A percentile compares a stretch with the other conserved stretches of the same genome.
These are phyloP conservation scores for Tetrahymena borealis DNA, from an alignment of 73 alveolate genomes.

Conservation along the genomic window DNA sequence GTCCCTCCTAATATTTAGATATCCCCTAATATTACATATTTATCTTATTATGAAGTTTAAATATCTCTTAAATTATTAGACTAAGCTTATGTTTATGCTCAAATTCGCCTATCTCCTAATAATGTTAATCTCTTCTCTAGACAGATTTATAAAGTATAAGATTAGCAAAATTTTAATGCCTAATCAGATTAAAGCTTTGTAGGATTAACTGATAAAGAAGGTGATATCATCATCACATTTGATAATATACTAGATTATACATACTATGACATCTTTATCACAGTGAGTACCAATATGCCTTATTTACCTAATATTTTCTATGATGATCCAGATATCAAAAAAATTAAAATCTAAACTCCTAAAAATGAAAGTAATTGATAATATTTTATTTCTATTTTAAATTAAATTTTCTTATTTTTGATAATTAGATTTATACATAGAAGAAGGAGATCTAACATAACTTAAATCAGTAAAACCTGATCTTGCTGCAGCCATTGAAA, in stretches of 20 bases:
- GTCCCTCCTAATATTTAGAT: not conserved
- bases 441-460: not conserved
- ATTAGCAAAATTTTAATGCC: not conserved
- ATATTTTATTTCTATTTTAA: not conserved
- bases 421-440: not conserved
- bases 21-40: not conserved
- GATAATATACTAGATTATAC: not conserved
- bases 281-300: not conserved
- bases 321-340: not conserved
- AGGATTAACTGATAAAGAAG: not conserved
- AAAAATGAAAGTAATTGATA: not conserved
- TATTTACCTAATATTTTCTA: not conserved
- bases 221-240: not conserved
- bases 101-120: not conserved
- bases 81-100: not conserved
- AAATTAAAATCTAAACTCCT: not conserved
- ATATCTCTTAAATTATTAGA: not conserved
- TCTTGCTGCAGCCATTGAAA: not conserved
- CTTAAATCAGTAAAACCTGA: not conserved
- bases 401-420: not conserved
- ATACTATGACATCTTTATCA: not conserved
- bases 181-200: not conserved
- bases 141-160: not conserved
- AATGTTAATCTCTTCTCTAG: not conserved
- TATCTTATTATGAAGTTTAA: not conserved